Evolutionary conservation across 257 asterid species (phyloP), one percentile per base, ranked within the genome.

Genomic region (Solanum bulbocastanum): DNA sequence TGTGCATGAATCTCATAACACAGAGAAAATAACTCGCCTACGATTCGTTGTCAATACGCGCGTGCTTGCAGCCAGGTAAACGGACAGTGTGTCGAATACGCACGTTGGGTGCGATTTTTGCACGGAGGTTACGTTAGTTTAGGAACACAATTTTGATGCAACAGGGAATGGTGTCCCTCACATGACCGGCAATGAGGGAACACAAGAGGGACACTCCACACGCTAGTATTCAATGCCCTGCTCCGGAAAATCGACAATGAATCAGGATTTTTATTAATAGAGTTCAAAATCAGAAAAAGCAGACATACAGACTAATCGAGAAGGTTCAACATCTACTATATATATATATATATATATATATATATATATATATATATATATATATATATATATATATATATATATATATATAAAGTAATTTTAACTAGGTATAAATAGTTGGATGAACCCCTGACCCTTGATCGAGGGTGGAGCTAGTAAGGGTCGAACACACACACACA

Each of bases 191-290:
- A 87, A 52, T 30, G 10, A 35, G 88, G 89, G 91, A 60, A 88
- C 90, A 88, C 1, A 18, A 8, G 82, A 89, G 93, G 92, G 95
- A 91, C 95, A 90, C 36, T 44, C 39, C 27, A 75, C 86, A 84
- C 85, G 90, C 93, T 86, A 86, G 42, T 88, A 89, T 89, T 91
- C 9, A 90, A 42, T 74, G 83, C 40, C 2, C 89, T 90, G 90
- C 91, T 62, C 90, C 88, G 5, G 10, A 5, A 5, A 88, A 71
- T 89, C 60, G 2, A 91, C 91, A 52, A 1, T 0, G 8, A 52
- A 1, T 52, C 2, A 18, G 4, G 0, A 56, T 56, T 56, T 56
- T 56, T 6, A 56, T 18, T 18, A 18, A 18, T 4, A 3, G 22
- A 15, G 5, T 49, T 49, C 3, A 49, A 49, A 49, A 15, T 49